Evolutionary conservation across 768 basidiomycete genomes (phyloP).

Genomic region (Paxillus ammoniavirescens): DNA sequence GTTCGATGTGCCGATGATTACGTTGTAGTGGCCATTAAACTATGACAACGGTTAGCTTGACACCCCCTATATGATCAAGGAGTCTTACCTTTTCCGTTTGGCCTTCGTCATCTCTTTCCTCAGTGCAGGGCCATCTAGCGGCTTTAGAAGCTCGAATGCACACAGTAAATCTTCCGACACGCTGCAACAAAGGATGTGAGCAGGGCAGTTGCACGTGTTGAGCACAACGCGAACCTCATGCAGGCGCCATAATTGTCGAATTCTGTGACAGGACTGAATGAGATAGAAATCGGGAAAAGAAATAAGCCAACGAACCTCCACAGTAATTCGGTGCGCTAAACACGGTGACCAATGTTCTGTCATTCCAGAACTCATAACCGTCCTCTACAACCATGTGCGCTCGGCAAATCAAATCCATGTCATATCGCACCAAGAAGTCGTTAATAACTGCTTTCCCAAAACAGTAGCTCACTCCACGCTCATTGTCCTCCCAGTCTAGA

Average conservation of each 20-base stretch:
- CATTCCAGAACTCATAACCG: constrained; percentile 99
- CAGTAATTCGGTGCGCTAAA: constrained; percentile 98
- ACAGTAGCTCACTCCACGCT: constrained; percentile 97
- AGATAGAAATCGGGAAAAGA: constrained; percentile 11
- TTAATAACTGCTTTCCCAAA: constrained; percentile 98
- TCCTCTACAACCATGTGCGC: constrained; percentile 99
- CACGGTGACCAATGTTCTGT: constrained; percentile 95
- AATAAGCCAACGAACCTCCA: constrained; percentile 65
- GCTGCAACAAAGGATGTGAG: constrained; percentile 37
- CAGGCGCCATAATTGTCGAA: constrained; percentile 95
- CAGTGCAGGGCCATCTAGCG: constrained; percentile 88
- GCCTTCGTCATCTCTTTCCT: constrained; percentile 99
- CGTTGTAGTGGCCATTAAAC: constrained; percentile 35
- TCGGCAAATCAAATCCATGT: constrained; percentile 99
- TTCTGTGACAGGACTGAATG: constrained; percentile 45
- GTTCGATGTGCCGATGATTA: constrained; percentile 10
- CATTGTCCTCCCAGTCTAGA: constrained; percentile 99
- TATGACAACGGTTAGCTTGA: constrained; percentile 9
- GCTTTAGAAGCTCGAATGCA: constrained; percentile 96
- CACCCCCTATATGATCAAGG: neutral
- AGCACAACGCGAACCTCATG: constrained; percentile 65
- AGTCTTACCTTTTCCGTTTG: constrained; percentile 86
- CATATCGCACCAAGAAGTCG: constrained; percentile 90
- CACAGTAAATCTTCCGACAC: constrained; percentile 97
- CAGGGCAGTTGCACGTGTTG: constrained; percentile 3